phyloP scores from a whole-genome alignment of 257 asterid species.

The Lycium barbarum region DNA sequence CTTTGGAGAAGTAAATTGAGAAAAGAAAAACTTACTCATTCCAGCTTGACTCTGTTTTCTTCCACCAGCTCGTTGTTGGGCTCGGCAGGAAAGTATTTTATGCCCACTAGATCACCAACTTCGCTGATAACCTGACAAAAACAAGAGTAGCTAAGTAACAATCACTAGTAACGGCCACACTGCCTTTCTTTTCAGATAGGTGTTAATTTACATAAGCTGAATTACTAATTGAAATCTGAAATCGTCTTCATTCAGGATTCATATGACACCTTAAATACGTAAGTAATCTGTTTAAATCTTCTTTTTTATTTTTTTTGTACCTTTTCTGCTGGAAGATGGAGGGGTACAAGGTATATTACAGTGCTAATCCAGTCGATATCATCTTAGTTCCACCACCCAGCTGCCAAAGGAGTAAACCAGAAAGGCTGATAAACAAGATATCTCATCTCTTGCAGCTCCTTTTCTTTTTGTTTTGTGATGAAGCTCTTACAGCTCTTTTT shows the following conservation, averaged over 20 bases:
- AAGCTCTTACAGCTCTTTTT: neutral
- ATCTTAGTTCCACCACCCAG: neutral
- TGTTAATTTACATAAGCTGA: neutral
- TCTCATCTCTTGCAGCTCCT: neutral
- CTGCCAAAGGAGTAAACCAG: neutral
- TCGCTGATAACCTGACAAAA: constrained; percentile 29
- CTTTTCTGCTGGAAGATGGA: neutral
- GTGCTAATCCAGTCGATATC: neutral
- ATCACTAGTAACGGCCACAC: neutral
- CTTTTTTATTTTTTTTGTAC: neutral
- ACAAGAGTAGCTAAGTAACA: neutral
- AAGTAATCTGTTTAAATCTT: neutral
- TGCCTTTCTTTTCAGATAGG: neutral
- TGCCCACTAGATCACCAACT: constrained; percentile 87
- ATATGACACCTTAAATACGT: neutral
- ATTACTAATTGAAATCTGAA: neutral
- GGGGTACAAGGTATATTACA: neutral
- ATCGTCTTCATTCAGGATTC: constrained; percentile 13
- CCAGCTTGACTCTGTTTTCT: constrained; percentile 60
- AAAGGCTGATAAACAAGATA: neutral
- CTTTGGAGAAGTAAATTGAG: neutral
- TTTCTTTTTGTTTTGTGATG: neutral
- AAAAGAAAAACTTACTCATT: neutral
- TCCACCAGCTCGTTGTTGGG: constrained; percentile 72
- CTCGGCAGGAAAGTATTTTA: constrained; percentile 86